Evolutionary conservation across 2,329 filamentous ascomycete species (phyloP), one percentile per base, ranked within the genome.

Genomic region (Botrytis aclada): DNA sequence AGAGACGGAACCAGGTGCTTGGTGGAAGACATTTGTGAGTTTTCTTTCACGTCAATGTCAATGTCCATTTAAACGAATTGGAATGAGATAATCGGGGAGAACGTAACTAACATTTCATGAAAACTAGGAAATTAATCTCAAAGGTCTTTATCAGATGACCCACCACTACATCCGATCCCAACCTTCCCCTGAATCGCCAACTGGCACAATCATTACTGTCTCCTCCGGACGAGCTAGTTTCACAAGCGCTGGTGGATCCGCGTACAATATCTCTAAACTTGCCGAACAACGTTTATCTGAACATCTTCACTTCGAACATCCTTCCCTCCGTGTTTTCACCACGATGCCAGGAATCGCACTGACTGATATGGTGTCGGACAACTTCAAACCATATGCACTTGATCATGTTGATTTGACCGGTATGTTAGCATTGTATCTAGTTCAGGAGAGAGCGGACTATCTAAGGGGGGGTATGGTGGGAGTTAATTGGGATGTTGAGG

Each of bases 341-440:
- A 81, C 86, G 6, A 84, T 87, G 77, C 86, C 86, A 0, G 86
- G 86, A 4, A 82, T 81, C 22, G 81, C 85, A 1, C 78, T 78
- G 75, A 87, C 85, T 0, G 84, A 84, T 43, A 79, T 86, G 71
- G 81, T 82, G 4, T 60, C 62, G 0, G 71, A 72, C 0, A 22
- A 65, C 0, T 81, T 76, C 20, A 78, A 79, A 1, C 80, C 84
- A 2, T 82, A 80, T 70, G 79, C 80, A 1, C 79, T 78, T 56
- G 81, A 82, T 73, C 80, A 80, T 67, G 77, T 70, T 2, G 77
- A 74, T 3, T 75, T 82, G 56, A 78, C 80, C 1, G 81, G 79
- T 1, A 80, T 80, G 58, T 73, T 82, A 16, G 79, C 80, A 0
- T 56, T 81, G 6, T 82, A 80, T 73, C 74, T 81, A 4, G 75